Base-by-base conservation (phyloP, 192 early-diverging fungal genomes). In the Coemansia sp. region DNA sequence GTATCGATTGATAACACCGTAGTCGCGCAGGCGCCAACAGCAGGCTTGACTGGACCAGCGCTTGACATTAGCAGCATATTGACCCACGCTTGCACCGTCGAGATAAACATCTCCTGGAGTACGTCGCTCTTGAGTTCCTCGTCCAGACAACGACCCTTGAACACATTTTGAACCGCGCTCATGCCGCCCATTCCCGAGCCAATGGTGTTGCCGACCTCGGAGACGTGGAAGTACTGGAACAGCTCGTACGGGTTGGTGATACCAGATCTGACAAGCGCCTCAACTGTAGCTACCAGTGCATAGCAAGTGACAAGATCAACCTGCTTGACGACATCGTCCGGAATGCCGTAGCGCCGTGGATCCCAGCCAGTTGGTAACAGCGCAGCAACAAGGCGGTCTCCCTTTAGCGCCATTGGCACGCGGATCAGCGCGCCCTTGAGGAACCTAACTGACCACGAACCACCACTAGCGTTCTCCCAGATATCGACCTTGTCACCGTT, bases 211-310 rank as follows among this genome's bases (percentile, higher is more conserved):
- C 95, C 95, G 50, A 97, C 81, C 70, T 95, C 91, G 41, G 90
- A 91, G 38, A 97, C 91, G 69, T 97, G 95, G 57, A 97, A 90
- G 63, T 95, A 93, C 77, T 94, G 83, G 86, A 91, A 97, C 80
- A 97, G 90, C 77, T 97, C 93, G 81, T 95, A 97, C 18, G 95
- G 93, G 70, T 97, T 93, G 34, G 93, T 94, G 21, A 97, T 90
- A 77, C 95, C 95, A 43, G 90, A 89, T 29, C 90, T 84, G 46
- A 93, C 80, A 22, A 97, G 82, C 5, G 94, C 93, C 73, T 97
- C 94, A n/a, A 94, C 92, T 44, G 92, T 93, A 17, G 93, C 83
- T 18, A 95, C 87, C 43, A 97, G 68, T 58, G 84, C 85, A 80
- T 87, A 94, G 34, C 95, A 84, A 2, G 93, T 93, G 46, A 93